Percentiles rank a stretch among this genome's conserved stretches.
Evolutionary conservation across 2,329 filamentous ascomycete species (phyloP).

Genomic region (Hymenoscyphus linearis): DNA sequence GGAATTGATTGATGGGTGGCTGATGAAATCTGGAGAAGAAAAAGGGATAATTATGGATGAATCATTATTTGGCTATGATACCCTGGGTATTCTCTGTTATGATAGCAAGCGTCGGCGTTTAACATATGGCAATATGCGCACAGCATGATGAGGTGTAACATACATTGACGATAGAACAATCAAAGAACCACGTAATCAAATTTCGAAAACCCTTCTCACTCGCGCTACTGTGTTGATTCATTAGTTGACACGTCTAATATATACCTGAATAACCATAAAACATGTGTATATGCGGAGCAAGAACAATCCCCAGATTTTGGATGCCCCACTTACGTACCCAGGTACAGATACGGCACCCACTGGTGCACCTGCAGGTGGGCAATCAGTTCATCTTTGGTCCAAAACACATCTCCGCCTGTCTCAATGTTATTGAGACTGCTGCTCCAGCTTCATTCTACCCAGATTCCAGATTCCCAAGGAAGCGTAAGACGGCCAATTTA

Average conservation of each 20-base stretch:
- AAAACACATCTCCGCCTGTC: too few relatives aligned
- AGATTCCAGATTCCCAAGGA: too few relatives aligned
- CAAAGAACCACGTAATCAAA: neutral
- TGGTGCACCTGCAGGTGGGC: too few relatives aligned
- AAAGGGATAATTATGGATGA: neutral
- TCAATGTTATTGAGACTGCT: too few relatives aligned
- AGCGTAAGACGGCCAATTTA: neutral
- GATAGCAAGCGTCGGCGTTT: neutral
- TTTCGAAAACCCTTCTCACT: neutral
- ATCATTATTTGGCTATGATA: conserved; percentile 8
- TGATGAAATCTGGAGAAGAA: neutral
- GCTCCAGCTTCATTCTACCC: too few relatives aligned
- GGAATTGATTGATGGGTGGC: neutral
- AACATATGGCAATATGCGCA: neutral
- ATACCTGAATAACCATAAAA: neutral
- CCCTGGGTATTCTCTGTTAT: conserved; percentile 7
- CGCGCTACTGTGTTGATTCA: neutral
- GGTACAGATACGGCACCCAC: neutral
- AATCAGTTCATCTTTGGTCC: too few relatives aligned
- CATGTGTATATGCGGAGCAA: neutral
- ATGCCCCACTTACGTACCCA: neutral
- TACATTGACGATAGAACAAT: neutral
- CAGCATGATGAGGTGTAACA: neutral
- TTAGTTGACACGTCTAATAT: neutral
- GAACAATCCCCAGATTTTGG: neutral